Percentiles rank a stretch among this genome's conserved stretches.
phyloP scores from a whole-genome alignment of 768 basidiomycete species.

The Boletus fagicola region DNA sequence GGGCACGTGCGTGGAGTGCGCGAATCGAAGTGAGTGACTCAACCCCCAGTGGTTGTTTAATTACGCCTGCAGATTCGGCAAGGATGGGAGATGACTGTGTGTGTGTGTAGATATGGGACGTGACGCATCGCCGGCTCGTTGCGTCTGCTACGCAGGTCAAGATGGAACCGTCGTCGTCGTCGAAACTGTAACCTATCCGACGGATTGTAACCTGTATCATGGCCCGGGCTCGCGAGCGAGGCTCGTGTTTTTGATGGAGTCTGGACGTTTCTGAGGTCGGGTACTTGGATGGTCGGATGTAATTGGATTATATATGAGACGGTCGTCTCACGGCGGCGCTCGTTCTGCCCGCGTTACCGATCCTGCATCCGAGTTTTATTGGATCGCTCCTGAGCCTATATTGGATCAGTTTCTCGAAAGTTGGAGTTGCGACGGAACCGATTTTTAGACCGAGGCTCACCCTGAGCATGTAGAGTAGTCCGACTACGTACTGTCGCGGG shows the following conservation, averaged over 20 bases:
- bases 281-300: not conserved
- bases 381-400: not conserved
- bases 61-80: not conserved
- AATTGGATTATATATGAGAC: not conserved
- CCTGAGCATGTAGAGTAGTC: not conserved
- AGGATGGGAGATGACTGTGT: not conserved
- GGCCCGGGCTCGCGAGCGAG: not conserved
- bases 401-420: not conserved
- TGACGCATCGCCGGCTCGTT: conserved; percentile 37
- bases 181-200: conserved; percentile 17
- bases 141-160: conserved; percentile 43
- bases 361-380: too few species aligned
- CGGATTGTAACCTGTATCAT: not conserved
- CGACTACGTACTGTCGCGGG: conserved; percentile 7
- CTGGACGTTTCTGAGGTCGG: not conserved
- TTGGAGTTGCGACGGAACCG: not conserved
- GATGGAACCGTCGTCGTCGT: conserved; percentile 29
- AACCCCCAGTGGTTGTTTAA: not conserved
- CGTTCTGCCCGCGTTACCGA: not conserved
- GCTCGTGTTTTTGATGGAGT: not conserved
- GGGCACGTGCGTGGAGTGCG: conserved; percentile 31
- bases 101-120: conserved; percentile 41
- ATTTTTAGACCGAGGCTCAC: not conserved
- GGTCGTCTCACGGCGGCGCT: not conserved
- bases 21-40: conserved; percentile 41